Base-by-base conservation (phyloP, 805 yeast species). In the Candida verbasci region DNA sequence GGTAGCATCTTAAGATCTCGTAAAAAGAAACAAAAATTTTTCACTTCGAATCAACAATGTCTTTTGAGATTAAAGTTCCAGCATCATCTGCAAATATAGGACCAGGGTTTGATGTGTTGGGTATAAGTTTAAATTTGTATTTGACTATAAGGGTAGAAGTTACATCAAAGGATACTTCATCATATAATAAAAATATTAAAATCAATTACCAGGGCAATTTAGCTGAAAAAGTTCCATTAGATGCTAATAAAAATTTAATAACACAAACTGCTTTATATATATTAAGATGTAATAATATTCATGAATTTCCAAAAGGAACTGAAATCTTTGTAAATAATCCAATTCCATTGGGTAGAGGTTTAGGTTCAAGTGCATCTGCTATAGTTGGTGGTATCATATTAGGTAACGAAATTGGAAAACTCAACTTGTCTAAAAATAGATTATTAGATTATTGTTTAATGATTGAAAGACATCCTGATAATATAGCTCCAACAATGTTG, bases 391-490 rank as follows among this genome's bases (percentile, higher is more conserved):
- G 98, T 54, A 95, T 85, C 9, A 70, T 88, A 65, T 69, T 93
- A 29, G 98, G 94, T 32, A 86, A 86, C 55, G 91, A 82, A 46
- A 71, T 89, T 23, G 96, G 93, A 25, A 70, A 76, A 34, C 67
- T 91, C 24, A 78, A 76, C 1, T 76, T 88, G 42, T 65, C 80
- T 34, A 89, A 84, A 60, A 81, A 77, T 49, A 73, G 97, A 49
- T 74, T 93, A 80, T 69, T 93, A 50, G 98, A 93, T 60, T 93
- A 85, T 68, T 87, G 96, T 60, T 72, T 93, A 49, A 86, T 93
- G 93, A 89, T 93, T 48, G 98, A 93, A 68, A 80, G 97, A 58
- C 98, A 93, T 54, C 98, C 98, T 24, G 98, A 93, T 63, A 93
- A 93, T 60, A 89, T 93, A 53, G 87, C 96, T 9, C 98, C 98